Percentiles rank a stretch among this genome's conserved stretches.
Conservation (phyloP, 2,329 filamentous ascomycete species). For the Zalaria obscura region DNA sequence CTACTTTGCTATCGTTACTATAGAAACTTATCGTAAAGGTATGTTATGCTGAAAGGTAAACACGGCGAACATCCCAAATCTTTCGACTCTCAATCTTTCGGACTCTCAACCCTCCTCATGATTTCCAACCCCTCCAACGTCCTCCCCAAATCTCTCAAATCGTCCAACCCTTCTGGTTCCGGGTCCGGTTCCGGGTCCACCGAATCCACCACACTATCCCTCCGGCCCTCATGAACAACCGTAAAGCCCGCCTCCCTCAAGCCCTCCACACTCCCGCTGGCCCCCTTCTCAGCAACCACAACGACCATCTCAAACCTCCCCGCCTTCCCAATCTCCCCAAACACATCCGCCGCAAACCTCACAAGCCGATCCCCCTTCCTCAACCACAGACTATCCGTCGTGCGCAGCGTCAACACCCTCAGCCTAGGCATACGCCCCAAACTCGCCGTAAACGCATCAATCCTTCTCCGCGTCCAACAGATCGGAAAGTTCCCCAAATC, state of each 20-base stretch:
- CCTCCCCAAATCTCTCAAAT: constrained; percentile 3
- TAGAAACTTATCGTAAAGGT: background rate
- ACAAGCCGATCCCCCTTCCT: background rate
- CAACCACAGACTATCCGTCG: background rate
- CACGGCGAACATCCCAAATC: constrained; percentile 2
- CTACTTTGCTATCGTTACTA: background rate
- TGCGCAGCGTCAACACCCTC: background rate
- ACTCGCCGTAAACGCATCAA: background rate
- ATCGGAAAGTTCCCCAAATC: background rate
- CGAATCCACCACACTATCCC: too few relatives aligned
- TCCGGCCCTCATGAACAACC: background rate
- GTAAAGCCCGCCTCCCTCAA: background rate
- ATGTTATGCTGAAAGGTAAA: background rate
- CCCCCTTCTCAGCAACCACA: background rate
- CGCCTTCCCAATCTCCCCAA: background rate
- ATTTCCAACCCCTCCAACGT: background rate
- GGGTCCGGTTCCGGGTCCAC: too few relatives aligned
- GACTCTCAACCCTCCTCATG: background rate
- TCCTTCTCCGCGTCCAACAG: background rate
- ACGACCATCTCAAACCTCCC: background rate
- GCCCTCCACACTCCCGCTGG: background rate
- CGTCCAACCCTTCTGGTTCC: background rate
- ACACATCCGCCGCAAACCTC: background rate
- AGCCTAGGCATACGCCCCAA: background rate
- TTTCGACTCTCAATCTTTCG: background rate